A percentile compares a stretch with the other conserved stretches of the same genome.
phyloP scores from a whole-genome alignment of 345 rosid species.

The Sisymbrium irio region DNA sequence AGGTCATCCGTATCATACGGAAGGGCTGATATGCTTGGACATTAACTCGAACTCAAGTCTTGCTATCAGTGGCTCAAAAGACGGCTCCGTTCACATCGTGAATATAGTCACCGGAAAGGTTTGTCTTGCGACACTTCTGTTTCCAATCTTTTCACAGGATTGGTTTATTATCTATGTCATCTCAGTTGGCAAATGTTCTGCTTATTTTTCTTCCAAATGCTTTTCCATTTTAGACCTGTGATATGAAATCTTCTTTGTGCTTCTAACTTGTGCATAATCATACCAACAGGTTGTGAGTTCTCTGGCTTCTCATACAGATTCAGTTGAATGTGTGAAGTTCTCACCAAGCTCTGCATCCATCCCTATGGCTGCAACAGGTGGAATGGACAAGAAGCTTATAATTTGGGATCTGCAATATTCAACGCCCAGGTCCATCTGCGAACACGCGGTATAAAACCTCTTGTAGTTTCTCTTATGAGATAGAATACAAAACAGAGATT shows the following conservation, averaged over 20 bases:
- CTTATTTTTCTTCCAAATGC: neutral
- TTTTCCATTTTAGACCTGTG: neutral
- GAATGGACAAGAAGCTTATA: constrained; percentile 78
- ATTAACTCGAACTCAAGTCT: constrained; percentile 74
- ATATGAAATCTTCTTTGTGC: neutral
- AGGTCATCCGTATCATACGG: constrained; percentile 91
- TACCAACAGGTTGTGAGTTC: constrained; percentile 76
- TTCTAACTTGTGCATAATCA: neutral
- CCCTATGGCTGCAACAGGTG: constrained; percentile 83
- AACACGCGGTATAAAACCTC: constrained; percentile 55
- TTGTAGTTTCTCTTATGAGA: constrained; percentile 1
- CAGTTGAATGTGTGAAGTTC: constrained; percentile 67
- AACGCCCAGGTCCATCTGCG: constrained; percentile 62
- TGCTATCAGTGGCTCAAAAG: constrained; percentile 79
- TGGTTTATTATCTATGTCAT: neutral
- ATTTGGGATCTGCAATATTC: constrained; percentile 86
- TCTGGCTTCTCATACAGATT: constrained; percentile 60
- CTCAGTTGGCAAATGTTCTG: neutral
- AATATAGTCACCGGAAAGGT: constrained; percentile 85
- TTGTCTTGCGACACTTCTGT: constrained; percentile 12
- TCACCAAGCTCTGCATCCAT: constrained; percentile 49
- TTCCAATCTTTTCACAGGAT: neutral
- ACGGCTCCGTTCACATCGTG: constrained; percentile 73
- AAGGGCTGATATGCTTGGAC: constrained; percentile 74
- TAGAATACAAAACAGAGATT: constrained; percentile 5